Evolutionary conservation across 2,329 filamentous ascomycete species (phyloP), one percentile per base, ranked within the genome.

Genomic region (Neonectria sp.): DNA sequence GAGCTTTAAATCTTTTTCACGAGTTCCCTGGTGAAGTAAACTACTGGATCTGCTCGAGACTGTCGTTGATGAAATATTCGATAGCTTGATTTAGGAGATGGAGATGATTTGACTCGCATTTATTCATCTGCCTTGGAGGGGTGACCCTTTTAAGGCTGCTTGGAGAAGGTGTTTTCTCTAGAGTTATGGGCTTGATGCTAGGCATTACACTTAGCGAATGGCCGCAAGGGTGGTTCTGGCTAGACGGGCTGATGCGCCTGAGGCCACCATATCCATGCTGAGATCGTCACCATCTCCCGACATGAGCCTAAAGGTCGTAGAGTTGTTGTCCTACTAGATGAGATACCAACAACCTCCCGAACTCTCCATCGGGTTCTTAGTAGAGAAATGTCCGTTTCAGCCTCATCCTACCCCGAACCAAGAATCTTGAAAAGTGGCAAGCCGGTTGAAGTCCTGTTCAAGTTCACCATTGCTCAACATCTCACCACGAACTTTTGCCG

Each of bases 181-280:
- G 17, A 37, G 52, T 37, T n/a, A 55, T 55, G 52, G 52, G 52
- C 52, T 55, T 33, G 52, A 55, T 35, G 52, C 29, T 55, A 37
- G 52, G 31, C 9, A 55, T 55, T 33, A 55, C n/a, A 6, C 35
- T 55, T 21, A 33, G 52, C 52, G 52, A 55, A 55, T 55, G 52
- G 52, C 52, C 9, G 15, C 31, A 55, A 55, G 17, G 31, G 52
- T 40, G 52, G 52, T 55, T 40, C 52, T 33, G 52, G 25, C 31
- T 12, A 55, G 31, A 55, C 52, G 40, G 31, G 31, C 52, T 24
- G 52, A 55, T 55, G 52, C 52, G n/a, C 33, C 52, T 37, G 33
- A 55, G 31, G 21, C 52, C 31, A 55, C 35, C 15, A 37, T 33
- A 55, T n/a, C 52, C 31, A 33, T 55, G 31, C 31, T 33, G 9